Percentiles rank a stretch among this genome's conserved stretches.
Evolutionary conservation across 176 grass and related monocot species (phyloP).

Genomic region (Paspalum notatum): DNA sequence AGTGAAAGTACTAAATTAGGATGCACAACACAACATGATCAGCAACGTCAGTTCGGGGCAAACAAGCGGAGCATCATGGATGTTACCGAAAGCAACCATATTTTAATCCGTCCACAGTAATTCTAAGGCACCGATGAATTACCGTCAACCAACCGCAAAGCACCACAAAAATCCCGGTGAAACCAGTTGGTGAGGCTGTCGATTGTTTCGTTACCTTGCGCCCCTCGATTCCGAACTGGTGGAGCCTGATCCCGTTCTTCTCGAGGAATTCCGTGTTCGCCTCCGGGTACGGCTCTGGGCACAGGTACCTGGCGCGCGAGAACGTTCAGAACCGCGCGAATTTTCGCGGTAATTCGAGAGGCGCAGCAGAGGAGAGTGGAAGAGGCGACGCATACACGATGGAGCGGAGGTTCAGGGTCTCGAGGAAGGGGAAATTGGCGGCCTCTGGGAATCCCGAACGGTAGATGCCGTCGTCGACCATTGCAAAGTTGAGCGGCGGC

Average conservation of each 20-base stretch:
- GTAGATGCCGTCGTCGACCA: slow-evolving; percentile 76
- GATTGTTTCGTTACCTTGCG: slow-evolving; percentile 55
- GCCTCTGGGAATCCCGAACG: slow-evolving; percentile 73
- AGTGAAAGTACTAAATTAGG: slow-evolving; percentile 34
- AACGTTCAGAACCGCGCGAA: slow-evolving; percentile 34
- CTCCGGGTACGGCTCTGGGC: slow-evolving; percentile 74
- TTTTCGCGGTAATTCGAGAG: background rate
- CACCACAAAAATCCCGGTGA: background rate
- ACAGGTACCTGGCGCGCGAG: slow-evolving; percentile 56
- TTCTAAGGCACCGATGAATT: slow-evolving; percentile 28
- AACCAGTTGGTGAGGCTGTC: background rate
- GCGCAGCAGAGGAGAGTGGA: background rate
- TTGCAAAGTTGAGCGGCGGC: slow-evolving; percentile 83
- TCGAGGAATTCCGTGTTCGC: slow-evolving; percentile 62
- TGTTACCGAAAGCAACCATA: slow-evolving; percentile 26
- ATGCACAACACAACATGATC: slow-evolving; percentile 37
- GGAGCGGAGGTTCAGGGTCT: slow-evolving; percentile 72
- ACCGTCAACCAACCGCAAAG: background rate
- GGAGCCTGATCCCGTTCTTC: slow-evolving; percentile 62
- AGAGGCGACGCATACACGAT: slow-evolving; percentile 60
- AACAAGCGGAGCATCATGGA: background rate
- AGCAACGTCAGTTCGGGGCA: slow-evolving; percentile 17
- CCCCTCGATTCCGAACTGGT: slow-evolving; percentile 71
- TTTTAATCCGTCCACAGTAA: slow-evolving; percentile 6
- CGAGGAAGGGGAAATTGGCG: slow-evolving; percentile 67